Evolutionary conservation across 805 yeast species (phyloP), one percentile per base, ranked within the genome.

Genomic region (Lipomyces kockii): DNA sequence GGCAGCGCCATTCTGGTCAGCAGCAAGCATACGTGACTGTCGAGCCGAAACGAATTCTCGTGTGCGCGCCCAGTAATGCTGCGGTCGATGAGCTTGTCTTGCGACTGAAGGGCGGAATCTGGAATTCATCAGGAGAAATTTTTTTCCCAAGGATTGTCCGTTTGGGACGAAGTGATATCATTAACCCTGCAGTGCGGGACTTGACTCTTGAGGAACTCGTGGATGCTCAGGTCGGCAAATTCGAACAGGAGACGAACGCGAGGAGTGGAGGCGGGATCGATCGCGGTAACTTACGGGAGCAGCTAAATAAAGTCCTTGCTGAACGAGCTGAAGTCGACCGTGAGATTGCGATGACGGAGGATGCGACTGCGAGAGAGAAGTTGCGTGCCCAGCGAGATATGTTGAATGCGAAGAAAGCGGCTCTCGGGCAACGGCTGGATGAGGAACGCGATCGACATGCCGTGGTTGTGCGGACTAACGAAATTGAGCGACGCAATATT

Each of bases 31-130:
- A 67, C 0, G 34, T 64, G 17, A 55, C 66, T 2, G 59, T 32
- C 7, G 72, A 77, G 37, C 80, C 79, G 35, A 82, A 85, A 46
- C 90, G 91, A 66, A 86, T 95, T 0, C 80, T 95, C 61, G 87
- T 95, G 22, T 96, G 99, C 84, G 98, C 99, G 1, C 99, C 99
- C 2, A 91, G 97, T 76, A 95, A 95, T 80, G 99, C 99, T 0
- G 99, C 99, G 14, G 97, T 95, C 2, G 99, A 95, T 79, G 99
- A 96, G 76, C 82, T 95, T 68, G 95, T 92, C 14, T 74, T 92
- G 22, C 88, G 99, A 76, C 80, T 95, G 67, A 87, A 89, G 71
- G 82, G 81, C 22, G 98, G 97, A 5, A 87, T 93, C 1, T 78
- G 78, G 55, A 61, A 73, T 25, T 49, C 59, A 34, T 82, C 85